Percentiles rank a stretch among this genome's conserved stretches.
Evolutionary conservation across 176 grass and related monocot species (phyloP).

Genomic region (Triticum dicoccoides): DNA sequence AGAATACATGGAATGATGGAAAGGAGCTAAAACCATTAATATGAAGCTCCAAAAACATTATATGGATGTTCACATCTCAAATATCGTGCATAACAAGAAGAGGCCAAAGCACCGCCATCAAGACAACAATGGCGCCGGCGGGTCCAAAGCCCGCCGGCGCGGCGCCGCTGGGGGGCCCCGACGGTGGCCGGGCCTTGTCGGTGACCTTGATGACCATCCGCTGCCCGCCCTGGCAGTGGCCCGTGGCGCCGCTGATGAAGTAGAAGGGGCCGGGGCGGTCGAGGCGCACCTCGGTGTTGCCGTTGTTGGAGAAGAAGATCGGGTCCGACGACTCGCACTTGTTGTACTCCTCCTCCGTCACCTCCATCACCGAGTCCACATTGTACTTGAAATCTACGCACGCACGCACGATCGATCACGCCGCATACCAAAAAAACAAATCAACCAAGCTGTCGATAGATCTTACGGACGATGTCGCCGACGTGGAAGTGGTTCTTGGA

Average conservation of each 20-base stretch:
- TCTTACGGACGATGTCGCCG: conserved; percentile 72
- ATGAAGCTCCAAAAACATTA: background rate
- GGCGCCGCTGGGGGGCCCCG: conserved; percentile 29
- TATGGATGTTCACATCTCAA: background rate
- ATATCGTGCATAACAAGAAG: background rate
- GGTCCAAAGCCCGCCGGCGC: background rate
- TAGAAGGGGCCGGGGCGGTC: conserved; percentile 50
- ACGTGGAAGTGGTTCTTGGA: conserved; percentile 81
- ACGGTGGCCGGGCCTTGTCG: background rate
- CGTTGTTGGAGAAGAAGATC: conserved; percentile 78
- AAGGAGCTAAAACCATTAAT: too few relatives aligned
- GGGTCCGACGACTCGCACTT: conserved; percentile 55
- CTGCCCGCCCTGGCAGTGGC: conserved; percentile 76
- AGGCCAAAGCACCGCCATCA: background rate
- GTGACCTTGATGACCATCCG: conserved; percentile 64
- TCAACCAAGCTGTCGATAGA: too few relatives aligned
- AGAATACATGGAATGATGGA: too few relatives aligned
- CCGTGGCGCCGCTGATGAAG: conserved; percentile 70
- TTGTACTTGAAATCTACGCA: conserved; percentile 73
- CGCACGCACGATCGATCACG: background rate
- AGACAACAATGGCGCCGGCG: background rate
- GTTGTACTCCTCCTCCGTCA: conserved; percentile 67
- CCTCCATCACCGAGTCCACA: conserved; percentile 72
- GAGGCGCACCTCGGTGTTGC: conserved; percentile 46
- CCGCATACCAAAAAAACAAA: too few relatives aligned